phyloP scores from a whole-genome alignment of 1,284 basidiomycete species.

The Tetrapyrgos nigripes region DNA sequence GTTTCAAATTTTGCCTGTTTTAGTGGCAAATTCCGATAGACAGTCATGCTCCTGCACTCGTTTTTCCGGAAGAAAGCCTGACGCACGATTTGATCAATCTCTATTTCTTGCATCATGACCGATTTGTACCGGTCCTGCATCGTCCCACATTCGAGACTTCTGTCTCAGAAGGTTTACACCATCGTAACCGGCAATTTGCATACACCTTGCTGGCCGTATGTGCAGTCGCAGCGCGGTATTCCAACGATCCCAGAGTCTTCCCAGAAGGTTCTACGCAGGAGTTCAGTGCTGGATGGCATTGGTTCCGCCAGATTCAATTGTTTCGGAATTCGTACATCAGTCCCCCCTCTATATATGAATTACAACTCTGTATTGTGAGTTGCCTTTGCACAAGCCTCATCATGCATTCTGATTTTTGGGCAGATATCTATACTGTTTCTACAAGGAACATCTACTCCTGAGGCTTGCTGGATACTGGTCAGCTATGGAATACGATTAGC shows the following conservation, averaged over 20 bases:
- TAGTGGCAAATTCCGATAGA: conserved; percentile 36
- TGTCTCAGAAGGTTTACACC: conserved; percentile 55
- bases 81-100: conserved; percentile 57
- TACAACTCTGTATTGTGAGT: conserved; percentile 50
- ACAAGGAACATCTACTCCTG: neutral
- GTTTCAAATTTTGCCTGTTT: neutral
- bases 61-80: conserved; percentile 61
- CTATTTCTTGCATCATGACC: conserved; percentile 63
- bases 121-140: conserved; percentile 64
- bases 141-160: conserved; percentile 64
- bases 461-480: conserved; percentile 5
- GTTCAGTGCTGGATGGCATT: conserved; percentile 67
- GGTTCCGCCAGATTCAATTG: conserved; percentile 48
- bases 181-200: conserved; percentile 58
- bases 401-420: neutral
- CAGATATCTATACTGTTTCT: neutral
- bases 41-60: conserved; percentile 9
- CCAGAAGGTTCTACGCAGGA: conserved; percentile 32
- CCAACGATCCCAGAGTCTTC: conserved; percentile 60
- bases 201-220: conserved; percentile 68
- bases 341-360: conserved; percentile 57
- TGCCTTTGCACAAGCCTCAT: neutral
- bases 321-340: conserved; percentile 48
- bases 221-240: conserved; percentile 65
- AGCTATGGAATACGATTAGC: conserved; percentile 54